A percentile compares a stretch with the other conserved stretches of the same genome.
Evolutionary conservation across 768 basidiomycete species (phyloP).

Genomic region (Lactifluus subvellereus): DNA sequence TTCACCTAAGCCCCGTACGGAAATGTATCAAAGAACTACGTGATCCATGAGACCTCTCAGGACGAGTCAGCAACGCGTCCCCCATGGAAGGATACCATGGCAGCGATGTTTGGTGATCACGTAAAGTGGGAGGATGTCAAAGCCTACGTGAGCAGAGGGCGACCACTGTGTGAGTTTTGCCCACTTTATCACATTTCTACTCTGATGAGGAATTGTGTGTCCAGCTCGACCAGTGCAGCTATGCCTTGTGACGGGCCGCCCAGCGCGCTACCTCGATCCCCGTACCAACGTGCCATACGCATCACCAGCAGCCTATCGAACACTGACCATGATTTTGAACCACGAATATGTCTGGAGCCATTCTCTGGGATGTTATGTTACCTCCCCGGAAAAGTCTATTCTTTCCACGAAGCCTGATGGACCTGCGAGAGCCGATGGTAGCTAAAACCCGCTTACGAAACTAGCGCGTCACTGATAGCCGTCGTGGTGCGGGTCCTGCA

Average conservation of each 20-base stretch:
- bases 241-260: conserved; percentile 75
- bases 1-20: conserved; percentile 26
- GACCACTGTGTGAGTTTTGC: conserved; percentile 51
- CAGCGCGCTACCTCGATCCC: conserved; percentile 77
- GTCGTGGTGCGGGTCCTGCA: not conserved
- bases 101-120: conserved; percentile 80
- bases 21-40: conserved; percentile 62
- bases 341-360: conserved; percentile 68
- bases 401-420: not conserved
- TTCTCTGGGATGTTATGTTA: conserved; percentile 40
- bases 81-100: conserved; percentile 67
- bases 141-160: conserved; percentile 57
- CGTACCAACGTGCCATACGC: conserved; percentile 76
- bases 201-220: not conserved
- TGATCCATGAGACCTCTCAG: conserved; percentile 60
- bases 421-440: not conserved
- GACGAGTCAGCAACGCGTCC: conserved; percentile 44
- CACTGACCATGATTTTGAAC: conserved; percentile 52
- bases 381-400: conserved; percentile 7
- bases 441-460: not conserved
- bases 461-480: not conserved
- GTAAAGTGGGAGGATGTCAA: conserved; percentile 72
- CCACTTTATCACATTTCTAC: conserved; percentile 7
- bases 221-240: conserved; percentile 58
- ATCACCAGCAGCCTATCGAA: conserved; percentile 55